These are phyloP conservation scores for Lachnellula suecica DNA, from an alignment of 2,329 filamentous ascomycete species.

Conservation along the genomic window DNA sequence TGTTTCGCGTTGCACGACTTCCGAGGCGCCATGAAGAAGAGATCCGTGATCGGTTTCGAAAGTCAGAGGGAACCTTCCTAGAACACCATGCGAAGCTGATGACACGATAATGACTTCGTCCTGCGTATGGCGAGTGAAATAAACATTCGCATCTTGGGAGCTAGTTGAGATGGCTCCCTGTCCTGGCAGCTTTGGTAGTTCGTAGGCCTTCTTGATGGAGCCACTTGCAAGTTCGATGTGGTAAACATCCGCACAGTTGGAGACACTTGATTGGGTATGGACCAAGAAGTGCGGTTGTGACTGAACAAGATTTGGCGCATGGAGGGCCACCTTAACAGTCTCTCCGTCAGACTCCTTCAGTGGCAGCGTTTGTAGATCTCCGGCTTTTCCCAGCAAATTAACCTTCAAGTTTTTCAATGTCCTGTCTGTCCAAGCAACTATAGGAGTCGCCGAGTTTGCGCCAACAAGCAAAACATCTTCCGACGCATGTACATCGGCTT, in stretches of 20 bases:
- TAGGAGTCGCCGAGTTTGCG: conserved; percentile 70
- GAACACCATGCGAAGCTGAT: conserved; percentile 71
- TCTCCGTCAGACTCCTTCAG: conserved; percentile 46
- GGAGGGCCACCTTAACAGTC: conserved; percentile 61
- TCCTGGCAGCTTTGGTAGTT: conserved; percentile 69
- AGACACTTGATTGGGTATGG: conserved; percentile 68
- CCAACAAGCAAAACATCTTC: conserved; percentile 73
- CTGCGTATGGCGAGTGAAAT: conserved; percentile 79
- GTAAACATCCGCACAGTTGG: conserved; percentile 83
- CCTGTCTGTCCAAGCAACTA: conserved; percentile 74
- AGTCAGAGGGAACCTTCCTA: conserved; percentile 71
- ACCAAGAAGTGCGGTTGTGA: conserved; percentile 82
- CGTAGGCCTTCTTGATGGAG: conserved; percentile 74
- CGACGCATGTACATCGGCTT: conserved; percentile 65
- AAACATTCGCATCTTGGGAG: conserved; percentile 77
- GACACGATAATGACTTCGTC: conserved; percentile 74
- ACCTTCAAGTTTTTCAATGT: conserved; percentile 62
- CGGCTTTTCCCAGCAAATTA: conserved; percentile 64
- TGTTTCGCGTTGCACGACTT: conserved; percentile 71
- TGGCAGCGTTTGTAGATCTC: conserved; percentile 53
- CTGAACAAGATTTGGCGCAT: conserved; percentile 71
- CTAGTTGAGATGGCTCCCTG: conserved; percentile 77
- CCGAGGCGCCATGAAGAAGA: conserved; percentile 71
- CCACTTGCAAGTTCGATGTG: conserved; percentile 73
- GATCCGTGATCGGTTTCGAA: conserved; percentile 39